Conservation (phyloP, 2,329 filamentous ascomycete species). For the Monosporascus sp. region DNA sequence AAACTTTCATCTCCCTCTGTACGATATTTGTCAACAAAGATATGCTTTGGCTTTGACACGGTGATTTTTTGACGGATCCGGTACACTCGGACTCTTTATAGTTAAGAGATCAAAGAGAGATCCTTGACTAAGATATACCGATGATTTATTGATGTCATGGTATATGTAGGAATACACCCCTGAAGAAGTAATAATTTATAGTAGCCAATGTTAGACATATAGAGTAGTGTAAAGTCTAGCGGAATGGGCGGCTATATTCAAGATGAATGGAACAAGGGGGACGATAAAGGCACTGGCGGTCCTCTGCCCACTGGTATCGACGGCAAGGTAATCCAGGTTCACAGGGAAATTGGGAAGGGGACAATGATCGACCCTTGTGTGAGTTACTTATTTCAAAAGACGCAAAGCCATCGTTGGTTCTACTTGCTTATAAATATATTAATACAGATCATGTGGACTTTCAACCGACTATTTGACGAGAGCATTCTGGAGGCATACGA, state of each 20-base stretch:
- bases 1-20: no score
- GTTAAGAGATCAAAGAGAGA: no score
- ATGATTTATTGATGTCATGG: no score
- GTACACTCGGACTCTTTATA: no score
- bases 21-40: no score
- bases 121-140: no score
- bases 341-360: neutral
- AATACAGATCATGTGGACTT: neutral
- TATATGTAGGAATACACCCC: no score
- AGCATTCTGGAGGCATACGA: neutral
- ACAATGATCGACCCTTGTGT: neutral
- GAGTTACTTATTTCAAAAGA: neutral
- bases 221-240: neutral
- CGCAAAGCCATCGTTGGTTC: rapidly evolving
- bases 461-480: no score
- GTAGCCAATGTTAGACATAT: no score
- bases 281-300: neutral
- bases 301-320: neutral
- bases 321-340: neutral
- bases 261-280: neutral
- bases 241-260: neutral
- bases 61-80: no score
- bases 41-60: no score
- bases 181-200: no score
- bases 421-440: neutral